Percentiles rank a stretch among this genome's conserved stretches.
phyloP scores from a whole-genome alignment of 2,329 filamentous ascomycete species.

The Ophiocordyceps australis region DNA sequence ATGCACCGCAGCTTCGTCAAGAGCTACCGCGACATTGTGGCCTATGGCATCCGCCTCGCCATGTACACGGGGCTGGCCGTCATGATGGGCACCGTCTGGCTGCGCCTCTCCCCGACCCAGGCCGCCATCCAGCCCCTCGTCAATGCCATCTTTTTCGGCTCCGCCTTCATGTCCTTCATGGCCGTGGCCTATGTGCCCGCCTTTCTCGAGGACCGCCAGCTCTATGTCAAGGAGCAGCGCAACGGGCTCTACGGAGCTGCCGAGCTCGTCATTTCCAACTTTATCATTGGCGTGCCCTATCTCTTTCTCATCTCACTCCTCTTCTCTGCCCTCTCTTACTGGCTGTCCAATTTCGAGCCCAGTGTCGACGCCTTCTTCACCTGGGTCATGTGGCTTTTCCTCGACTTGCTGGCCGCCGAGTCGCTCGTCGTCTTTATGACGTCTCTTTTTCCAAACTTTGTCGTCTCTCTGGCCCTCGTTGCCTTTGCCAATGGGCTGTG shows the following conservation, averaged over 20 bases:
- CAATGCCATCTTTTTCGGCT: slow-evolving; percentile 66
- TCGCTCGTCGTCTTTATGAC: slow-evolving; percentile 64
- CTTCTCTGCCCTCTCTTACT: slow-evolving; percentile 63
- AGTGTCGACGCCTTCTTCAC: slow-evolving; percentile 50
- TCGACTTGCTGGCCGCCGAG: slow-evolving; percentile 69
- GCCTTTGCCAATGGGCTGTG: slow-evolving; percentile 79
- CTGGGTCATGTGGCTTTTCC: slow-evolving; percentile 71
- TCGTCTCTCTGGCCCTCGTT: slow-evolving; percentile 59
- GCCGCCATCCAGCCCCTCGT: slow-evolving; percentile 62
- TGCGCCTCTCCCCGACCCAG: slow-evolving; percentile 51
- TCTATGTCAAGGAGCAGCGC: slow-evolving; percentile 41
- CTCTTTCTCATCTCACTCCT: slow-evolving; percentile 61
- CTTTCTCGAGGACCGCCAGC: slow-evolving; percentile 52
- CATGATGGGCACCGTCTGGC: slow-evolving; percentile 80
- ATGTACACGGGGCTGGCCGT: slow-evolving; percentile 67
- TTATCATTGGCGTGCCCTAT: slow-evolving; percentile 65
- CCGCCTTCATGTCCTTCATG: slow-evolving; percentile 66
- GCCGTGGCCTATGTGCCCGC: slow-evolving; percentile 72
- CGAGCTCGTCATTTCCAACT: slow-evolving; percentile 60
- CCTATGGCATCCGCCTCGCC: slow-evolving; percentile 63
- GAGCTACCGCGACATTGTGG: slow-evolving; percentile 66
- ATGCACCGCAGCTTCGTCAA: slow-evolving; percentile 71
- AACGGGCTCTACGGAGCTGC: slow-evolving; percentile 68
- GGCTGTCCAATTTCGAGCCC: slow-evolving; percentile 59
- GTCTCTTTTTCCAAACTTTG: slow-evolving; percentile 59